Evolutionary conservation across 495 filamentous ascomycete species (phyloP).

Genomic region (Pseudotulostoma volvatum): DNA sequence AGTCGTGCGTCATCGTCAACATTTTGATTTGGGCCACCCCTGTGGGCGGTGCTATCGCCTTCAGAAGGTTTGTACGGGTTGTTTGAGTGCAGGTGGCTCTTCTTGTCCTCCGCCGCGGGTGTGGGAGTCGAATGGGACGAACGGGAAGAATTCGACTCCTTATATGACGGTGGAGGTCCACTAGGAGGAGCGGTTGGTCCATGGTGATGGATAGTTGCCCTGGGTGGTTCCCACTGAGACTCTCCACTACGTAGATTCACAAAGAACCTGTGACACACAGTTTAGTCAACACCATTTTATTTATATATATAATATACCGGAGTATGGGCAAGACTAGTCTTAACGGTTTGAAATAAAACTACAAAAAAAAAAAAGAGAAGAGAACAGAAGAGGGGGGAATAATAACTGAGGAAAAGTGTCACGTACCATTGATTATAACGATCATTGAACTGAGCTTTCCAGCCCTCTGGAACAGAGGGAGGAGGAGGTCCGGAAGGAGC

Average conservation of each 20-base stretch:
- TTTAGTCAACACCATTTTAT: constrained; percentile 11
- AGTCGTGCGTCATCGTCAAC: constrained; percentile 54
- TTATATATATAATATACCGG: constrained; percentile 9
- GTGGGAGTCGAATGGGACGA: constrained; percentile 17
- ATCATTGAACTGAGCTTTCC: constrained; percentile 63
- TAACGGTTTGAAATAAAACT: too few relatives aligned
- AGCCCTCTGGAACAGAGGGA: constrained; percentile 74
- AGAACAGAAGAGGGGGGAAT: too few relatives aligned
- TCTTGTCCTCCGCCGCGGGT: constrained; percentile 33
- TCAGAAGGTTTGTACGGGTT: constrained; percentile 35
- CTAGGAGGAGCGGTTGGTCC: constrained; percentile 23
- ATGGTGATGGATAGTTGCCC: constrained; percentile 38
- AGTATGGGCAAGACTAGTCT: too few relatives aligned
- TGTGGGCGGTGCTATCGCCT: background rate
- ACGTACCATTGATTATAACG: constrained; percentile 64
- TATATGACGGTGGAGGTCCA: constrained; percentile 52
- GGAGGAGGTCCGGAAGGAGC: constrained; percentile 71
- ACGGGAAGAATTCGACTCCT: constrained; percentile 25
- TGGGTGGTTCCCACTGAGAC: constrained; percentile 76
- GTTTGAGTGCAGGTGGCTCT: constrained; percentile 39
- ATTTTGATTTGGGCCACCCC: constrained; percentile 5
- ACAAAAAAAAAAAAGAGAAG: too few relatives aligned
- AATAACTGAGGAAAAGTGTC: background rate
- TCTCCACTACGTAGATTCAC: constrained; percentile 71
- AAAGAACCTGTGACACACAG: constrained; percentile 49